These are phyloP conservation scores for Polytrichum formosum DNA, from an alignment of 225 moss, liverwort and hornwort species.

Conservation along the genomic window DNA sequence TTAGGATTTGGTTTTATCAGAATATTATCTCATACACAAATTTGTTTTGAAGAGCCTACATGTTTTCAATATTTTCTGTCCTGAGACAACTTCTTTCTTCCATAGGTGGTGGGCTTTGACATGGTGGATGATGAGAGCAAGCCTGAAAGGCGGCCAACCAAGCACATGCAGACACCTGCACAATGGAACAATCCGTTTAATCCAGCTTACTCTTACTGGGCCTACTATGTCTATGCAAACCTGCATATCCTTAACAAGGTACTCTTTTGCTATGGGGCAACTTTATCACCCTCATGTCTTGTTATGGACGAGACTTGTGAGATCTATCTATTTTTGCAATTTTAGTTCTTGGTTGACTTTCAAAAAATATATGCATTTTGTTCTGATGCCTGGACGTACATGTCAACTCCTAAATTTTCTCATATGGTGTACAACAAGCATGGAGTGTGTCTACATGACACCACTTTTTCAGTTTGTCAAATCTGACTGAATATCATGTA, in stretches of 20 bases:
- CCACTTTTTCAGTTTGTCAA: too few species aligned
- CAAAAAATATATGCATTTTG: too few species aligned
- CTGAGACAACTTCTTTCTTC: not conserved
- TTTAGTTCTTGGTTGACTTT: too few species aligned
- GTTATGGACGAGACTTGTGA: too few species aligned
- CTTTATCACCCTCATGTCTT: not conserved
- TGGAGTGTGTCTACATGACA: too few species aligned
- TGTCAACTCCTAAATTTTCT: too few species aligned
- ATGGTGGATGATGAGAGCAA: constrained; percentile 99
- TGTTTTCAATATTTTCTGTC: not conserved
- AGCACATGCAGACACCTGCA: constrained; percentile 93
- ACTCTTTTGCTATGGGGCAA: not conserved
- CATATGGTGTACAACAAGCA: too few species aligned
- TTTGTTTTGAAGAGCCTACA: too few species aligned
- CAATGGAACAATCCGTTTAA: constrained; percentile 92
- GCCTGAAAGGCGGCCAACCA: constrained; percentile 91
- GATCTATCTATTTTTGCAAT: too few species aligned
- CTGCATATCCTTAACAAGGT: constrained; percentile 89
- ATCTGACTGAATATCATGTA: too few species aligned
- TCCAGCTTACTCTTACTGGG: constrained; percentile 97
- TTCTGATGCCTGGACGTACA: too few species aligned
- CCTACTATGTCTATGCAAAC: constrained; percentile 91
- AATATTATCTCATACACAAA: not conserved
- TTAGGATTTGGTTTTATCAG: too few species aligned
- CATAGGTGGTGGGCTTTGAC: constrained; percentile 93